Evolutionary conservation across 495 filamentous ascomycete genomes (phyloP).

Genomic region (Penicillium steckii): DNA sequence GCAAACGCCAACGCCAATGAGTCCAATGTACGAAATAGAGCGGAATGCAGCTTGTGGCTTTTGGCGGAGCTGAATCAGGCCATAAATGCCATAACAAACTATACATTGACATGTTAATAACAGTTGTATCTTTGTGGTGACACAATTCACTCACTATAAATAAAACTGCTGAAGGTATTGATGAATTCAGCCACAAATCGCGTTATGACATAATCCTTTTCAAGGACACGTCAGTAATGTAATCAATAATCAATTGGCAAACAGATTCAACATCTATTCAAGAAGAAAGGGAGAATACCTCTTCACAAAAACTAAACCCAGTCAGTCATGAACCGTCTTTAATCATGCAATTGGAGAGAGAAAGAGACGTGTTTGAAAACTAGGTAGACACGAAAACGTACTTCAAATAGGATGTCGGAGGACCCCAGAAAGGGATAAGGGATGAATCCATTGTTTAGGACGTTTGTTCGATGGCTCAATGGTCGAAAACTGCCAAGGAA

Average conservation of each 20-base stretch:
- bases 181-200: conserved; percentile 37
- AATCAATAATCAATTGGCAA: neutral
- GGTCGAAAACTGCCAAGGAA: neutral
- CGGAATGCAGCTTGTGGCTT: conserved; percentile 18
- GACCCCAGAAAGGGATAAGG: conserved; percentile 27
- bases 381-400: conserved; percentile 10
- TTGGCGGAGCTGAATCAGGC: conserved; percentile 17
- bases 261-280: neutral
- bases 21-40: conserved; percentile 27
- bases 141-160: conserved; percentile 22
- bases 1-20: conserved; percentile 34
- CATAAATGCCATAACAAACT: conserved; percentile 30
- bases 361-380: neutral
- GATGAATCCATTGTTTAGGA: neutral
- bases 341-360: neutral
- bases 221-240: neutral
- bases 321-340: conserved; percentile 4
- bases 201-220: conserved; percentile 32
- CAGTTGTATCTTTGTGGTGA: neutral
- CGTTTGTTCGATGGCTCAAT: neutral
- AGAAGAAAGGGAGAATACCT: conserved; percentile 13
- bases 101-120: neutral
- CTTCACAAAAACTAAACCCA: conserved; percentile 31
- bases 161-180: conserved; percentile 30
- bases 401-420: conserved; percentile 33